A percentile compares a stretch with the other conserved stretches of the same genome.
phyloP scores from a whole-genome alignment of 129 eudicot species.

The Erigeron canadensis region DNA sequence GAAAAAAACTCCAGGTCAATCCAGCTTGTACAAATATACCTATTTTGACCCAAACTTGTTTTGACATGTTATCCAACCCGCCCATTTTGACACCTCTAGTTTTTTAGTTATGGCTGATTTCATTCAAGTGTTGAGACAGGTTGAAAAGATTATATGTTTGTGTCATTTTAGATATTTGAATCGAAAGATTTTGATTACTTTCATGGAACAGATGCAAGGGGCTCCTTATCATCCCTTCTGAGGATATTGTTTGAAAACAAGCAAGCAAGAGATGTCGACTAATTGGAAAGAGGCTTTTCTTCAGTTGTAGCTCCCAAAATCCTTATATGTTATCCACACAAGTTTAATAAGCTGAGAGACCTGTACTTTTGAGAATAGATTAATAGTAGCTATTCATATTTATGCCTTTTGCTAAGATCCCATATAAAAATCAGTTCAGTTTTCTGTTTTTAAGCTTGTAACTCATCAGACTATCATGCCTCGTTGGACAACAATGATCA shows the following conservation, averaged over 20 bases:
- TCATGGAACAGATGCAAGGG: background rate
- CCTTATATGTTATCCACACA: background rate
- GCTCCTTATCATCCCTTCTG: background rate
- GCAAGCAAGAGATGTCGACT: background rate
- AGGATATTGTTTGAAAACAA: background rate
- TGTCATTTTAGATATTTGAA: slow-evolving; percentile 4
- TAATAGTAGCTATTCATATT: background rate
- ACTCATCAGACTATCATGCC: background rate
- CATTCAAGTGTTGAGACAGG: background rate
- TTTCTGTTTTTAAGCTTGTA: background rate
- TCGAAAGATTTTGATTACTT: slow-evolving; percentile 1
- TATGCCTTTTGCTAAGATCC: background rate
- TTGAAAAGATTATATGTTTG: background rate
- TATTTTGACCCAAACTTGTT: background rate
- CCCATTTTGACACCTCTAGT: background rate
- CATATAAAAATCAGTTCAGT: background rate
- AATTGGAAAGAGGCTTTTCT: background rate
- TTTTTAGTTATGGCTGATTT: background rate
- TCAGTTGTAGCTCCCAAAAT: background rate
- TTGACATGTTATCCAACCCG: background rate
- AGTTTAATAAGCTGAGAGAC: slow-evolving; percentile 18
- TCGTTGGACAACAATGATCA: background rate
- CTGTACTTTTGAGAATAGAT: slow-evolving; percentile 10
- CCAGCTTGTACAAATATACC: background rate
- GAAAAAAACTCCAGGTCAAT: background rate